Evolutionary conservation across 2,329 filamentous ascomycete species (phyloP), one percentile per base, ranked within the genome.

Genomic region (Elsinoe ampelina): DNA sequence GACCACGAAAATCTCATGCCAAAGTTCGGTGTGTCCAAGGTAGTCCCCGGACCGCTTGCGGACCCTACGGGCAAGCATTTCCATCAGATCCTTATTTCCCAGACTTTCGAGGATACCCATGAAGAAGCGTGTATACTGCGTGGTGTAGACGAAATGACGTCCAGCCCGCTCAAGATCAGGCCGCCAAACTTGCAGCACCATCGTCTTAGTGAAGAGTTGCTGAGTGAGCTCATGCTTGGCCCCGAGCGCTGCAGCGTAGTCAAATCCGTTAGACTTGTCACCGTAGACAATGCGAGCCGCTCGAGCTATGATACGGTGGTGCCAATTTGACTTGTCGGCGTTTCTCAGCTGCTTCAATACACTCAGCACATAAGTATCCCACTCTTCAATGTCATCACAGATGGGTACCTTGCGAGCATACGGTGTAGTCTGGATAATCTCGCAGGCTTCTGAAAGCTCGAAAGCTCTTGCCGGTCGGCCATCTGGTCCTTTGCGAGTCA

Each of bases 151-250:
- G 65, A 95, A 93, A 68, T 96, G 91, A 15, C 91, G 82, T 0
- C 91, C 91, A 0, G 89, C 77, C 19, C 85, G 77, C 68, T 96
- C 91, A 47, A 87, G 84, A 62, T 95, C 91, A 36, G 91, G 93
- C 63, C 91, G 92, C 91, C 91, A 96, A 3, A 96, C 89, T 66
- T 95, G 92, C 69, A 95, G 84, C 1, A 87, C 85, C 85, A 95
- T 95, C 0, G 89, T 95, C 73, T 95, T 95, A 38, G 91, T 95
- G 63, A 95, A 92, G 55, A 95, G 85, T 41, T 95, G 86, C 55
- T 82, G 79, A 51, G 89, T 91, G 12, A 95, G 81, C 56, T 92
- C 87, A 65, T 85, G 81, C 63, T 90, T 91, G 19, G 87, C 85
- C 32, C 80, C 81, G 12, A 78, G 70, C 4, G 78, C 78, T 10